Conservation (phyloP, 2,329 filamentous ascomycete genomes). For the Fusarium succisae region DNA sequence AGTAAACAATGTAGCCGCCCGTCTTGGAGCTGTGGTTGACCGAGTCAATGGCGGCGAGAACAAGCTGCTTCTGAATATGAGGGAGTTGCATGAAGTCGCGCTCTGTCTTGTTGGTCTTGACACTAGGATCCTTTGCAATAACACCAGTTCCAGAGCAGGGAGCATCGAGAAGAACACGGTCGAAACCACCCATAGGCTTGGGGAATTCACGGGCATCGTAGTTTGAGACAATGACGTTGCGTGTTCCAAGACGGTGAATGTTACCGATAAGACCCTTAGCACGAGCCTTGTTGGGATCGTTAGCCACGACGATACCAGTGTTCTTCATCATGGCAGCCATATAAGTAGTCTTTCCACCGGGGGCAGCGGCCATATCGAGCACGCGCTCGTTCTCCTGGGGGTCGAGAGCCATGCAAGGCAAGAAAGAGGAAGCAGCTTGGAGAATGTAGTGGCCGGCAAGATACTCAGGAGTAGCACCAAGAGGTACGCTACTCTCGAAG, state of each 20-base stretch:
- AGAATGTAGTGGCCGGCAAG: constrained; percentile 97
- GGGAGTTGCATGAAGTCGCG: constrained; percentile 93
- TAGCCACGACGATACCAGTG: constrained; percentile 93
- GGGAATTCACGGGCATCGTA: constrained; percentile 96
- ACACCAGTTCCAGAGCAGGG: constrained; percentile 97
- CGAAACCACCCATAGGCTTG: constrained; percentile 93
- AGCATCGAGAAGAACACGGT: constrained; percentile 91
- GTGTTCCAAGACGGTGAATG: constrained; percentile 91
- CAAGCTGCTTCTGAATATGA: constrained; percentile 92
- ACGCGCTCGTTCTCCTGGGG: constrained; percentile 93
- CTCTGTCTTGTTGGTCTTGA: constrained; percentile 98
- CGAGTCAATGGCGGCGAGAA: constrained; percentile 93
- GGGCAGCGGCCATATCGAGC: constrained; percentile 93
- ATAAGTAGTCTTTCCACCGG: constrained; percentile 95
- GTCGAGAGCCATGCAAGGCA: constrained; percentile 96
- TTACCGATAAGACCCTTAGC: constrained; percentile 98
- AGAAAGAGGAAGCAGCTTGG: constrained; percentile 94
- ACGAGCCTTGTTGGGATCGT: constrained; percentile 93
- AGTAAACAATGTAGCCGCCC: constrained; percentile 95
- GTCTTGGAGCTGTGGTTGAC: constrained; percentile 92
- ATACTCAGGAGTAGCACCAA: constrained; percentile 97
- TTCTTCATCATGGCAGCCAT: constrained; percentile 97
- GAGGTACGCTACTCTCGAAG: constrained; percentile 85
- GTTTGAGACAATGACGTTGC: constrained; percentile 95
- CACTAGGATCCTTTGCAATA: constrained; percentile 94